Base-by-base conservation (phyloP, 78 protist genomes). In the Bodo saltans region DNA sequence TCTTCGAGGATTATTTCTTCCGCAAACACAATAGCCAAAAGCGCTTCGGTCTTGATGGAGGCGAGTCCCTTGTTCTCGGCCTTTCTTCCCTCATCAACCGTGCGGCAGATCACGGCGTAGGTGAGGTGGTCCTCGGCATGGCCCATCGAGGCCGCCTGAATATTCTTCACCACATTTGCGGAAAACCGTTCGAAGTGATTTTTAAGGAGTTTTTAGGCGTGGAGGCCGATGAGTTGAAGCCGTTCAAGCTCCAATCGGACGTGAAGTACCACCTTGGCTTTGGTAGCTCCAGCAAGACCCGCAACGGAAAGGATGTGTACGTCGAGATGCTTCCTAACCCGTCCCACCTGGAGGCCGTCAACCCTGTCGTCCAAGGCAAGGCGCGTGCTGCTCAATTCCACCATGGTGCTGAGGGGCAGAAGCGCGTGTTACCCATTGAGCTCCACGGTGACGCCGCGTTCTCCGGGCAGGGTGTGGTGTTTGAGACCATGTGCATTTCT, bases 361-460 rank as follows among this genome's bases (percentile, higher is more conserved):
- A 95, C 75, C 95, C 98, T 28, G 96, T 97, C 32, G 97, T 94
- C 42, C 80, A 70, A 76, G 99, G 99, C 75, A 95, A 97, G 90
- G 87, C 94, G n/a, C 84, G 95, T 33, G 98, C 97, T 28, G 93
- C 92, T 90, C 96, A 94, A 88, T 88, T 83, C 28, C 83, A 70
- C 40, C 8, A 68, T 40, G 35, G 42, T 25, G 94, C 91, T 68
- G 25, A 25, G 34, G 72, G 4, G 3, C 42, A 86, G 25, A 1
- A 11, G 83, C 85, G 30, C 68, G 23, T 32, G 47, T 35, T 72
- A 32, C 12, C 79, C 53, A 88, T 83, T 38, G 76, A 90, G 72
- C 42, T 96, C 27, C 99, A 96, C 85, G 99, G 99, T 52, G 99
- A 97, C 83, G 99, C 99, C 0, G 95, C 99, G 47, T 90, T 97